Base-by-base conservation (phyloP, 2,329 filamentous ascomycete genomes). In the Cercospora sojina region DNA sequence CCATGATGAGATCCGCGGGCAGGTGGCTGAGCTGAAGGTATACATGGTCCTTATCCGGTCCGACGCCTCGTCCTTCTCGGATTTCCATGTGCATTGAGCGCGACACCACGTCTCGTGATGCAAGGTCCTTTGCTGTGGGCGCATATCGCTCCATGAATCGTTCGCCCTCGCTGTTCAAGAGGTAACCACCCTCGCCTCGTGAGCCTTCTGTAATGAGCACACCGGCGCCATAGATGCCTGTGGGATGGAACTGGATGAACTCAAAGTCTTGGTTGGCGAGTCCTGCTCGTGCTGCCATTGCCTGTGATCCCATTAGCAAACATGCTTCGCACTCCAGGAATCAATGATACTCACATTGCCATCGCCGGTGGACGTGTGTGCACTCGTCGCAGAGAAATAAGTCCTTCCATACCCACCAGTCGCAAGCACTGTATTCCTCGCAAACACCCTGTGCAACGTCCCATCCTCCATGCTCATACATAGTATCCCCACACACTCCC, bases 91-190 rank as follows among this genome's bases (percentile, higher is more conserved):
- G 83, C 82, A 84, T 84, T 8, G 77, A 79, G 56, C 82, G 75
- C 2, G 79, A 80, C 0, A 83, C 82, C 2, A 83, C 82, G 53
- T 84, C 82, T 67, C 82, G 74, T 2, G 79, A 82, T 27, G 82
- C 82, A 7, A 84, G 77, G 66, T 84, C 82, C 68, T 83, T 83
- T 0, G 82, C 82, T 16, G 81, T 83, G 4, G 82, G 82, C 2
- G 82, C 82, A 63, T 84, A 84, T n/a, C 81, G 77, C 67, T 84
- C 80, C 82, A 84, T 84, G 66, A 84, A 84, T 23, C 81, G 77
- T 67, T 84, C 82, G 57, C 82, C 82, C 71, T 82, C 74, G 10
- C 73, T 72, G 69, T 84, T 84, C n/a, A 84, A 77, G 1, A 84
- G 77, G 64, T 83, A 84, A 20, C 82, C 82, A 38, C 82, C 82